Percentiles rank a stretch among this genome's conserved stretches.
Conservation (phyloP, 2,329 filamentous ascomycete species). For the Dactylellina sp. region DNA sequence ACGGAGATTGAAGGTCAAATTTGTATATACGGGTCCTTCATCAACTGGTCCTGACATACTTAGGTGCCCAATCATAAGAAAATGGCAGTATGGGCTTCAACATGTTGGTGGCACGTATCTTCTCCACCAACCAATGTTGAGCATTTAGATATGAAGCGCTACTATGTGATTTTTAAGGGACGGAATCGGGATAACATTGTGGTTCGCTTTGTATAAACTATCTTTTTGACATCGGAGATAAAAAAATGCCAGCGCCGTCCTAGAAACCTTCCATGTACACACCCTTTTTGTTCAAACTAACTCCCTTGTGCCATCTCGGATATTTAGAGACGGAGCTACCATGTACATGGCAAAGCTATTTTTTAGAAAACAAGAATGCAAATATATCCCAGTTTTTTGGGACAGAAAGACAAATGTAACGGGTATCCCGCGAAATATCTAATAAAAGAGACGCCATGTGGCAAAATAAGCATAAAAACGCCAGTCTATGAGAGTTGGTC, state of each 20-base stretch:
- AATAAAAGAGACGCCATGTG: slow-evolving; percentile 8
- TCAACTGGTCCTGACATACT: too few relatives aligned
- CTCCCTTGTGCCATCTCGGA: background rate
- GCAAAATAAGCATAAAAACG: background rate
- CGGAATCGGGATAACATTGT: background rate
- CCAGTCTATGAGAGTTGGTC: background rate
- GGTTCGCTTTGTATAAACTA: background rate
- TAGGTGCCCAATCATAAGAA: background rate
- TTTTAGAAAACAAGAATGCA: slow-evolving; percentile 13
- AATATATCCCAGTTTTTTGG: slow-evolving; percentile 7
- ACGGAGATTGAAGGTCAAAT: too few relatives aligned
- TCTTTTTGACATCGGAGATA: background rate
- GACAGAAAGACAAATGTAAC: background rate
- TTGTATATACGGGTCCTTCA: too few relatives aligned
- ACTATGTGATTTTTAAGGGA: background rate
- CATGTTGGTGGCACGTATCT: slow-evolving; percentile 38
- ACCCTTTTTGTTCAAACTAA: background rate
- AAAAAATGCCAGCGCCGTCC: background rate
- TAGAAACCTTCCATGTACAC: background rate
- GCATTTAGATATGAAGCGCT: background rate
- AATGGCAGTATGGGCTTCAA: too few relatives aligned
- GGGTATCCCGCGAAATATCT: background rate
- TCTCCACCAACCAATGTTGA: background rate
- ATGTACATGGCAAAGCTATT: background rate
- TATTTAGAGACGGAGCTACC: background rate